A percentile compares a stretch with the other conserved stretches of the same genome.
Evolutionary conservation across 306 rosid species (phyloP).

Genomic region (Phaseolus lunatus): DNA sequence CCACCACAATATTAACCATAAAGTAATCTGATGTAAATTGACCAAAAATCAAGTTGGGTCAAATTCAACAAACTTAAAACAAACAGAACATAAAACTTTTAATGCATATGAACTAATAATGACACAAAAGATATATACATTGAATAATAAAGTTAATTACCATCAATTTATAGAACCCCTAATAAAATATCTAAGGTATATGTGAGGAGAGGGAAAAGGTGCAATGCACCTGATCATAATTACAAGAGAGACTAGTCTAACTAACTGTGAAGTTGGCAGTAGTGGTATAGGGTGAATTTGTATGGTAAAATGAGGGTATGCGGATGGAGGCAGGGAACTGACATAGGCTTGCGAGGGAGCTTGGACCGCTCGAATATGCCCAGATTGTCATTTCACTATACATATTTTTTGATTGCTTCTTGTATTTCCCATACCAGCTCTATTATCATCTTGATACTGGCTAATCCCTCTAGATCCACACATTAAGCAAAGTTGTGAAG

Average conservation of each 20-base stretch:
- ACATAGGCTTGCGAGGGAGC: not conserved
- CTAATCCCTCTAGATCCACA: slow-evolving; percentile 1
- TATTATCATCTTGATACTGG: not conserved
- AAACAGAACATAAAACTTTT: slow-evolving; percentile 29
- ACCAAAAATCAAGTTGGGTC: slow-evolving; percentile 26
- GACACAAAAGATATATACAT: not conserved
- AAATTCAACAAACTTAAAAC: slow-evolving; percentile 38
- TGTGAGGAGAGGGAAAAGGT: not conserved
- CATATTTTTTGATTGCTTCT: not conserved
- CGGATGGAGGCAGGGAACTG: not conserved
- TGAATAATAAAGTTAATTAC: slow-evolving; percentile 18
- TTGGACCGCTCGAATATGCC: not conserved
- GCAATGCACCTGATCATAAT: not conserved
- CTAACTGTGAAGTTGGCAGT: not conserved
- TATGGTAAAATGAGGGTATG: not conserved
- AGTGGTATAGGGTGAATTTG: not conserved
- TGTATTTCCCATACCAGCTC: not conserved
- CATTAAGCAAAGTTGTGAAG: not conserved
- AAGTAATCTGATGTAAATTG: slow-evolving; percentile 62
- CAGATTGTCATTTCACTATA: not conserved
- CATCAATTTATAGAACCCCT: not conserved
- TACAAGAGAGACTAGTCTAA: not conserved
- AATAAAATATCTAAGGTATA: not conserved
- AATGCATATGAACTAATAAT: slow-evolving; percentile 1
- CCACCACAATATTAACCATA: slow-evolving; percentile 92